Percentiles rank a stretch among this genome's conserved stretches.
Evolutionary conservation across 352 stramenopile species (phyloP).

Genomic region (Globisporangium perplexum): DNA sequence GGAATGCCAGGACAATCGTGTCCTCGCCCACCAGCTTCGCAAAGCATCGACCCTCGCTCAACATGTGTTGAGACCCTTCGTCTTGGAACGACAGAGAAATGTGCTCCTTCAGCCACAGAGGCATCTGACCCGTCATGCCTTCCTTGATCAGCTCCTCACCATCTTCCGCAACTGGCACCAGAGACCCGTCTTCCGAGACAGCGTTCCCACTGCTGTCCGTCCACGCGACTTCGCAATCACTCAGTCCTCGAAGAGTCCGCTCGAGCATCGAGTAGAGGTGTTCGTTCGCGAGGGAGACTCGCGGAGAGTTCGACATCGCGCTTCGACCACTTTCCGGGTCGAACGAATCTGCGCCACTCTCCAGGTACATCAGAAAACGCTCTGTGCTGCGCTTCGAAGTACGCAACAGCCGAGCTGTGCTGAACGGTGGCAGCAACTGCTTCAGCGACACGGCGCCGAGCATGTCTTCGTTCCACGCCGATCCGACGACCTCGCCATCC

Average conservation of each 20-base stretch:
- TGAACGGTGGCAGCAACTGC: conserved; percentile 78
- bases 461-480: conserved; percentile 40
- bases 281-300: conserved; percentile 52
- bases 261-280: conserved; percentile 88
- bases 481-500: conserved; percentile 38
- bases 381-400: conserved; percentile 62
- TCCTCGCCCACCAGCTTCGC: conserved; percentile 72
- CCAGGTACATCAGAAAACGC: conserved; percentile 85
- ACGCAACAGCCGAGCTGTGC: conserved; percentile 65
- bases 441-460: conserved; percentile 35
- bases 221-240: conserved; percentile 84
- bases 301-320: neutral
- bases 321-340: conserved; percentile 1
- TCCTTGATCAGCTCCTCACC: conserved; percentile 34
- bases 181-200: conserved; percentile 14
- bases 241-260: conserved; percentile 63
- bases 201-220: conserved; percentile 61
- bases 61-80: conserved; percentile 18
- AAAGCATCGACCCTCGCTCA: conserved; percentile 85
- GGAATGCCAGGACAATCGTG: conserved; percentile 72
- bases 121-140: conserved; percentile 53
- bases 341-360: conserved; percentile 20
- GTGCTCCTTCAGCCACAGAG: conserved; percentile 65
- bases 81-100: conserved; percentile 38
- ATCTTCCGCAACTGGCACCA: conserved; percentile 15